Percentiles rank a stretch among this genome's conserved stretches.
These are phyloP conservation scores for Marasmius fiardii DNA, from an alignment of 1,284 basidiomycete species.

Conservation along the genomic window DNA sequence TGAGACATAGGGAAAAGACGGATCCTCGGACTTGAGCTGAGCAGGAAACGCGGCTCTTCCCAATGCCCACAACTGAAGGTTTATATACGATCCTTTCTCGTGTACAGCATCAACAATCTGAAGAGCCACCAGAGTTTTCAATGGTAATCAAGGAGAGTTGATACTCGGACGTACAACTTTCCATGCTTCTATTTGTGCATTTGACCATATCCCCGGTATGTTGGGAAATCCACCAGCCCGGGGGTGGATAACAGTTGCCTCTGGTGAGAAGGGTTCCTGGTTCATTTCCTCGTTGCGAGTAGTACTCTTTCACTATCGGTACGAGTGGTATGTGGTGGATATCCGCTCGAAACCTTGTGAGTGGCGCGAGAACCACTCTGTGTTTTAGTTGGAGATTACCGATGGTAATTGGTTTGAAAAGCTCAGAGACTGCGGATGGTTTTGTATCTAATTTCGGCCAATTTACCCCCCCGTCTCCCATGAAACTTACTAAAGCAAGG, in stretches of 20 bases:
- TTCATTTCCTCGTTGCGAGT: slow-evolving; percentile 29
- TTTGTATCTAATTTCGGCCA: not conserved
- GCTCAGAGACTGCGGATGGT: slow-evolving; percentile 6
- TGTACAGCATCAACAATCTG: slow-evolving; percentile 33
- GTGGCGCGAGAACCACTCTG: slow-evolving; percentile 25
- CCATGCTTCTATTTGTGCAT: slow-evolving; percentile 36
- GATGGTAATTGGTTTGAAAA: slow-evolving; percentile 24
- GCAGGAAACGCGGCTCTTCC: slow-evolving; percentile 33
- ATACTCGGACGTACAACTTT: slow-evolving; percentile 25
- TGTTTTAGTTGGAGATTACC: slow-evolving; percentile 21
- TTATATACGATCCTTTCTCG: slow-evolving; percentile 38
- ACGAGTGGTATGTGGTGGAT: slow-evolving; percentile 20
- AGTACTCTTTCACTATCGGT: slow-evolving; percentile 29
- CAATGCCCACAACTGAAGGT: slow-evolving; percentile 44
- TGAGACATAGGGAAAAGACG: slow-evolving; percentile 15
- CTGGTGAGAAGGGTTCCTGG: slow-evolving; percentile 36
- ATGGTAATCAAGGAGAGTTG: not conserved
- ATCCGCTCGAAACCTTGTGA: slow-evolving; percentile 22
- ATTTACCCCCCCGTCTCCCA: not conserved
- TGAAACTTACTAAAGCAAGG: too few species aligned
- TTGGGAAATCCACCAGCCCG: slow-evolving; percentile 23
- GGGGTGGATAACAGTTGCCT: slow-evolving; percentile 31
- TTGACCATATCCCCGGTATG: slow-evolving; percentile 33
- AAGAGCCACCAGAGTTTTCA: not conserved
- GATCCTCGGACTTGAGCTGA: slow-evolving; percentile 23